A percentile compares a stretch with the other conserved stretches of the same genome.
phyloP scores from a whole-genome alignment of 805 yeast genomes.

The Ogataea trehalophila region DNA sequence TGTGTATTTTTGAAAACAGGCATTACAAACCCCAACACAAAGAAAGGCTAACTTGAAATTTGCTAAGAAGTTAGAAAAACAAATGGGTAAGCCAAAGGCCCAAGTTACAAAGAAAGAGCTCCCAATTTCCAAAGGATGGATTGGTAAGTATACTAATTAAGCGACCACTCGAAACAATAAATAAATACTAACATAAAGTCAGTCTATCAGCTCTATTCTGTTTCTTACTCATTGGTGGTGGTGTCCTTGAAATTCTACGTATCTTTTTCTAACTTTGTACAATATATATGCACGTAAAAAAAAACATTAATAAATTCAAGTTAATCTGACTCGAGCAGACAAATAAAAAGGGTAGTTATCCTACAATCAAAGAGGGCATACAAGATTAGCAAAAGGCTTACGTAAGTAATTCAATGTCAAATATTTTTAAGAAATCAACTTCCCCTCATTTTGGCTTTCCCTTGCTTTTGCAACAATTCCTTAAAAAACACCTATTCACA shows the following conservation, averaged over 20 bases:
- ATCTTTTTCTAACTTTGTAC: constrained; percentile 37
- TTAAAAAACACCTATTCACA: neutral
- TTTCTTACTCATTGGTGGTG: constrained; percentile 80
- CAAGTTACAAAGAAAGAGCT: constrained; percentile 34
- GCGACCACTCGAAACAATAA: neutral
- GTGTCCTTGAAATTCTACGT: constrained; percentile 62
- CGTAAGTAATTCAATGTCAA: too few relatives aligned
- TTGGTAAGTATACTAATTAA: constrained; percentile 37
- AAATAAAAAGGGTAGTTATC: too few relatives aligned
- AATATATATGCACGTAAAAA: neutral
- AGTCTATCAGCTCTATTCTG: constrained; percentile 30
- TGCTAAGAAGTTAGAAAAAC: constrained; percentile 65
- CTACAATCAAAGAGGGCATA: too few relatives aligned
- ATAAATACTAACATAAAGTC: neutral
- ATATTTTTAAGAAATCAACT: neutral
- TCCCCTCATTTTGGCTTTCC: neutral
- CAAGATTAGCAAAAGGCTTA: too few relatives aligned
- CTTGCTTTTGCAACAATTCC: neutral
- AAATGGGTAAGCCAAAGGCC: constrained; percentile 68
- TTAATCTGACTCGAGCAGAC: too few relatives aligned
- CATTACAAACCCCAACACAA: constrained; percentile 80
- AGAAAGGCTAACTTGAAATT: constrained; percentile 82
- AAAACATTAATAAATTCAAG: too few relatives aligned
- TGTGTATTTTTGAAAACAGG: constrained; percentile 31
- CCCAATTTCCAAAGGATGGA: constrained; percentile 64